Evolutionary conservation across 345 rosid genomes (phyloP), one percentile per base, ranked within the genome.

Genomic region (Eucalyptus rudis): DNA sequence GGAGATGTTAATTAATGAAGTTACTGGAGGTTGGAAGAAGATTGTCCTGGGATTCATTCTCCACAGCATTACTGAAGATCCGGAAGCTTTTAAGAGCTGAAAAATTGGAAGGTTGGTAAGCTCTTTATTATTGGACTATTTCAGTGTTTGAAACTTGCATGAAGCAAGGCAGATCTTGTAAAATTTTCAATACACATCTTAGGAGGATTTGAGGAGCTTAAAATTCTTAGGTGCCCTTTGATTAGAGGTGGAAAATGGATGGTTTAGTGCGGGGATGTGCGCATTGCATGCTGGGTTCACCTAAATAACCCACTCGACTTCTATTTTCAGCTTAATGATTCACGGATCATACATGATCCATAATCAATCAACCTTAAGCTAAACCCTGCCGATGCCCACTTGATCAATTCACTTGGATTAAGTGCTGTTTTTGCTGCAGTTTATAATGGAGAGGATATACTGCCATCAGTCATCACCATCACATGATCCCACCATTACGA

Each of bases 101-200:
- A 89, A 95, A 93, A 33, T 88, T 94, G 89, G 95, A 91, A 92
- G 98, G 98, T 95, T 90, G 20, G 92, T 87, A 45, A n/a, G 86
- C 79, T 56, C 91, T 90, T 66, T 50, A 33, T 11, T 89, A 44
- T 89, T 8, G 80, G 43, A 54, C 86, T 88, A 45, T 47, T 83
- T 86, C 54, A 7, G 76, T 56, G 29, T 91, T 89, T 68, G 36
- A 25, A 27, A 20, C 50, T 79, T 79, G 86, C 83, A 79, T 84
- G 87, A 76, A 76, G 76, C 76, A 87, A 49, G 43, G 43, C 20
- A 83, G 51, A 88, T 71, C 56, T 43, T 20, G 29, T 13, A 27
- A 52, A 62, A 71, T 27, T 71, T 71, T 36, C 14, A 36, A 36
- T 36, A 36, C 45, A 36, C 27, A 71, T 71, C 83, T 71, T 71